Evolutionary conservation across 2,329 filamentous ascomycete genomes (phyloP).

Genomic region (Sporothrix dimorphospora): DNA sequence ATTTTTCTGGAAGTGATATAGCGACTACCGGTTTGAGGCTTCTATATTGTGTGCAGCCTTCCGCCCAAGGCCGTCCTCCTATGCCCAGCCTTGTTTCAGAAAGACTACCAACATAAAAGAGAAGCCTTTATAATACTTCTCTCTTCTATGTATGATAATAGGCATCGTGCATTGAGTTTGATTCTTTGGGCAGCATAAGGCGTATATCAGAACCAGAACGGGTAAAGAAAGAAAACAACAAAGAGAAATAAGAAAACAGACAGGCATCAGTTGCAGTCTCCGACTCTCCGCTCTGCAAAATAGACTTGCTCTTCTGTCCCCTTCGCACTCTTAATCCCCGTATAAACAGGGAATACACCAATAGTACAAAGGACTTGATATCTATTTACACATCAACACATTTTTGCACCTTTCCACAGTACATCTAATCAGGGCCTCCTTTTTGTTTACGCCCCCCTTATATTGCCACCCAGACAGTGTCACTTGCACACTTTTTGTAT

Average conservation of each 20-base stretch:
- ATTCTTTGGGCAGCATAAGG: not conserved
- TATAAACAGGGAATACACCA: too few species aligned
- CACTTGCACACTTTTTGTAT: not conserved
- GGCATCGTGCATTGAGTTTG: not conserved
- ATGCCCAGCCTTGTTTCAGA: constrained; percentile 12
- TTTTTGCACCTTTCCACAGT: too few species aligned
- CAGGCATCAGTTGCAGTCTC: too few species aligned
- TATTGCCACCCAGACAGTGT: not conserved
- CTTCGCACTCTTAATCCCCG: not conserved
- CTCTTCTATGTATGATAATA: not conserved
- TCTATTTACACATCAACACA: too few species aligned
- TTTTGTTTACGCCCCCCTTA: constrained; percentile 11
- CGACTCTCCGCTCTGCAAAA: not conserved
- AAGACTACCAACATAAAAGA: not conserved
- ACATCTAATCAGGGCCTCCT: too few species aligned
- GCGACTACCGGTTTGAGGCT: not conserved
- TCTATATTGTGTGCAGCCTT: not conserved
- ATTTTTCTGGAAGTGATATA: not conserved
- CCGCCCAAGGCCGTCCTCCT: not conserved
- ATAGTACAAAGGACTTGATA: too few species aligned
- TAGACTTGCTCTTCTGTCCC: not conserved
- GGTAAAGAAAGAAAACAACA: not conserved
- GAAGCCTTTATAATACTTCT: too few species aligned
- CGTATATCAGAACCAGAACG: constrained; percentile 7
- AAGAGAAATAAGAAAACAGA: not conserved